A percentile compares a stretch with the other conserved stretches of the same genome.
Evolutionary conservation across 306 rosid genomes (phyloP).

Genomic region (Ammopiptanthus mongolicus): DNA sequence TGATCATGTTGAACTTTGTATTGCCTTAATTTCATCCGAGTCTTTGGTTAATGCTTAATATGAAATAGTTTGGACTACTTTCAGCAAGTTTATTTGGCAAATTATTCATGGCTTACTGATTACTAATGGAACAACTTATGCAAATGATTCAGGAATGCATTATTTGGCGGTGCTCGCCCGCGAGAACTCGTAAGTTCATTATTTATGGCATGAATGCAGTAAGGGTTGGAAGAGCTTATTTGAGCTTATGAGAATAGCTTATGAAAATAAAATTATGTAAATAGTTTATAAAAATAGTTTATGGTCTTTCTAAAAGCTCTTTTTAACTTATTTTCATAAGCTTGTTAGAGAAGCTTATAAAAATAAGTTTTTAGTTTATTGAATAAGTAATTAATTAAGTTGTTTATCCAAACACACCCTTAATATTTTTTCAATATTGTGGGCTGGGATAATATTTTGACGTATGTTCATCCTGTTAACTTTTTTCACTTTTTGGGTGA

Average conservation of each 20-base stretch:
- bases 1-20: conserved; percentile 17
- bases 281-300: too few relatives aligned
- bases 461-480: neutral
- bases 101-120: neutral
- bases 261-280: too few relatives aligned
- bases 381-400: too few relatives aligned
- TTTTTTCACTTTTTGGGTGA: neutral
- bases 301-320: too few relatives aligned
- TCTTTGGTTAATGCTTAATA: neutral
- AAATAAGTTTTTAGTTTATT: too few relatives aligned
- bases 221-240: too few relatives aligned
- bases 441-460: neutral
- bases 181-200: conserved; percentile 72
- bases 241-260: too few relatives aligned
- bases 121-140: conserved; percentile 16
- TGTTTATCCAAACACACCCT: too few relatives aligned
- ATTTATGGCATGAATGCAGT: neutral
- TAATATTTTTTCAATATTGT: neutral
- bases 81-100: conserved; percentile 8
- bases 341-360: too few relatives aligned
- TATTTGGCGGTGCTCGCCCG: conserved; percentile 99
- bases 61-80: conserved; percentile 3
- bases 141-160: conserved; percentile 63
- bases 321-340: too few relatives aligned
- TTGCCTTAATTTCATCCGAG: neutral